Base-by-base conservation (phyloP, 2,329 filamentous ascomycete species). In the Xylariaceae sp. region DNA sequence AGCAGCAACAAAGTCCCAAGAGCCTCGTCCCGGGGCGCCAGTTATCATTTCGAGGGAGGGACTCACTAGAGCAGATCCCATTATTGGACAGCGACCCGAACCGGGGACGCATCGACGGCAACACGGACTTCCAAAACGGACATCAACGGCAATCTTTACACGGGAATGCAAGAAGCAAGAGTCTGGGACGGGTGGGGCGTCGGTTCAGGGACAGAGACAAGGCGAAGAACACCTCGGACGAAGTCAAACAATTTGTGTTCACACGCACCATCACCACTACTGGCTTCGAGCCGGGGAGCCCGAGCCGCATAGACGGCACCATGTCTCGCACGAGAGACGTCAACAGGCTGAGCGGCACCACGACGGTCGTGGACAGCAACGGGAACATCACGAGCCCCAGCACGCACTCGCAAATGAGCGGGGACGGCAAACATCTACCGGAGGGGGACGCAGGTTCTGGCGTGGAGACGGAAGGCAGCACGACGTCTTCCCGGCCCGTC, bases 181-280 rank as follows among this genome's bases (percentile, higher is more conserved):
- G 18, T 12, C 14, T 7, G 15, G 19, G 27, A 14, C 15, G 14
- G 5, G 17, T n/a, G 30, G 18, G 30, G 15, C 6, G 15, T 2
- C 31, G 36, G 30, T 33, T 10, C 33, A 33, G 32, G 31, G 43
- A 46, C 36, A 48, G 41, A 33, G 40, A 40, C 48, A 47, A 45
- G 35, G 47, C 49, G 31, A 33, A 22, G 40, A 56, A 30, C 50
- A 54, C 11, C 47, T 42, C 3, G 42, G 27, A 39, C 57, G 59
- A 53, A 59, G 22, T 27, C 22, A 27, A 27, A 27, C 22, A 27
- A 27, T 77, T 55, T 81, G 79, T 58, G 57, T 81, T 50, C 80
- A 83, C 62, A 80, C 75, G 55, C 80, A 83, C 58, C 78, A 83
- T 58, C 80, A 83, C 63, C 80, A 83, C 68, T 83, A 82, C 70